Base-by-base conservation (phyloP, 345 rosid species). In the Corymbia maculata region DNA sequence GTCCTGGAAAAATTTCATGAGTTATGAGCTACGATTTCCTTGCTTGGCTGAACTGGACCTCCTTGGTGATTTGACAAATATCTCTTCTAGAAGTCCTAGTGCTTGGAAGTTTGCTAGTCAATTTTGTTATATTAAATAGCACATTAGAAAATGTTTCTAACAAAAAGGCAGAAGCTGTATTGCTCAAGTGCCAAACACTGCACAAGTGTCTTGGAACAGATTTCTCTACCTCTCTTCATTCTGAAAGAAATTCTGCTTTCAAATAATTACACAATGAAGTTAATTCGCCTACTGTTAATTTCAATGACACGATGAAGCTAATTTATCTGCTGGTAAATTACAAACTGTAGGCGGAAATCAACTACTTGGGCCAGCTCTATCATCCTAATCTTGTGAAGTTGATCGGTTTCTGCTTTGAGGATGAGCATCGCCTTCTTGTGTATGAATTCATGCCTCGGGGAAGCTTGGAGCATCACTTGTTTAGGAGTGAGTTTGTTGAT, bases 371-470 rank as follows among this genome's bases (percentile, higher is more conserved):
- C 86, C 95, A 94, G 88, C 92, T 96, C 85, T 92, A 89, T 13
- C 97, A 96, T 91, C 94, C 96, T 47, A 89, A 96, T 93, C 95
- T 96, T 85, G 98, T 96, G 91, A 96, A 92, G 89, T 85, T 96
- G 55, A 88, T 95, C 22, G 98, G 98, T 84, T 96, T 95, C 85
- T 95, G 97, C 93, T 87, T 95, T 45, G 98, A 96, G 92, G 97
- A 95, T 90, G 97, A 95, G 51, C 97, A 96, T 86, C 94, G 97
- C 86, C 96, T 96, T 85, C 94, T 96, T 86, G 97, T 94, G 47
- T 96, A 96, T 50, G 98, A 96, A 91, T 96, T 96, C 93, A 96
- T 96, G 98, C 95, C 95, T 85, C 94, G 95, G 30, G 98, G 98
- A 44, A 96, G 98, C 95, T 91, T 96, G 92, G 98, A 96, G 91